These are phyloP conservation scores for Diaporthe amygdali DNA, from an alignment of 2,329 filamentous ascomycete species.

Conservation along the genomic window DNA sequence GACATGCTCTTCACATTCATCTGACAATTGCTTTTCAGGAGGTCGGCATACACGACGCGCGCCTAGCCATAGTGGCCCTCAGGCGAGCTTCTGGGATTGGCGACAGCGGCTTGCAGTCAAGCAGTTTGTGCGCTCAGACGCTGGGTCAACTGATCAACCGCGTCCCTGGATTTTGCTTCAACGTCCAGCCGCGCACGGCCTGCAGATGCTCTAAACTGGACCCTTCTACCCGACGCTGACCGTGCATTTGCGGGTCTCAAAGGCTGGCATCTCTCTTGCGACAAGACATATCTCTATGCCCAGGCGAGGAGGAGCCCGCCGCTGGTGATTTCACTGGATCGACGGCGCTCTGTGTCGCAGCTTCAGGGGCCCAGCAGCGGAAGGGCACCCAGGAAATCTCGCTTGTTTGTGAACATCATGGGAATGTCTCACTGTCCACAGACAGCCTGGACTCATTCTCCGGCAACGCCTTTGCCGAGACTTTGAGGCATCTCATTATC, in stretches of 20 bases:
- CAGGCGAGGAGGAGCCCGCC: not conserved
- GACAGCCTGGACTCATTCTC: not conserved
- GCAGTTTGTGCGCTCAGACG: constrained; percentile 1
- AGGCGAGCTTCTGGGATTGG: not conserved
- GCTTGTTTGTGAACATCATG: not conserved
- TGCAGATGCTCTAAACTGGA: not conserved
- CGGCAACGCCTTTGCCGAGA: not conserved
- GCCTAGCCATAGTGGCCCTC: not conserved
- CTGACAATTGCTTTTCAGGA: not conserved
- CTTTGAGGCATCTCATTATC: not conserved
- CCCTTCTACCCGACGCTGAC: not conserved
- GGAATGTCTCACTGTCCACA: not conserved
- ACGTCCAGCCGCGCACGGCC: constrained; percentile 10
- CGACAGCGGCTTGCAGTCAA: not conserved
- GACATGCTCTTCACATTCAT: not conserved
- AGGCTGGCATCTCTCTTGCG: not conserved
- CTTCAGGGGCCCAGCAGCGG: not conserved
- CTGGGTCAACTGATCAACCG: not conserved
- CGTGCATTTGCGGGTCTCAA: not conserved
- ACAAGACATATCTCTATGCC: not conserved
- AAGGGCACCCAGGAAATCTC: not conserved
- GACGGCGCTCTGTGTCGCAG: not conserved
- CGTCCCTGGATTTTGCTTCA: not conserved
- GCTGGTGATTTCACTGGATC: not conserved
- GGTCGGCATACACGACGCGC: not conserved